phyloP scores from a whole-genome alignment of 2,329 filamentous ascomycete species.

The Thermoascus crustaceus region DNA sequence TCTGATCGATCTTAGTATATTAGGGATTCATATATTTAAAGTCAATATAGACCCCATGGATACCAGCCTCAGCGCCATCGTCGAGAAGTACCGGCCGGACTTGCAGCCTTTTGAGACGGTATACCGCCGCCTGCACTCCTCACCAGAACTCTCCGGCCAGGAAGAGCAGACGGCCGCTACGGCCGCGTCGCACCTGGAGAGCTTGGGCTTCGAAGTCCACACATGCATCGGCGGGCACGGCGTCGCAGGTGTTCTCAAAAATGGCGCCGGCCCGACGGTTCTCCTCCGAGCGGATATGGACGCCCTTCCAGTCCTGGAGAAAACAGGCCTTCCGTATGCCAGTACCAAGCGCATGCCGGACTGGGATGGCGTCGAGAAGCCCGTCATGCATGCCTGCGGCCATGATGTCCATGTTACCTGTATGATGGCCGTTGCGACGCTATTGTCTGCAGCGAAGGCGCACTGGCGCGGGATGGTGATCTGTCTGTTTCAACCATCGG shows the following conservation, averaged over 20 bases:
- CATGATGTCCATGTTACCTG: conserved; percentile 58
- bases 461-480: conserved; percentile 54
- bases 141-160: conserved; percentile 50
- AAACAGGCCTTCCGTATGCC: conserved; percentile 48
- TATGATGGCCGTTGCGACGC: conserved; percentile 48
- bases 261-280: conserved; percentile 48
- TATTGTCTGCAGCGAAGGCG: conserved; percentile 35
- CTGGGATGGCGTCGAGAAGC: conserved; percentile 41
- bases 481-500: conserved; percentile 55
- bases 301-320: conserved; percentile 50
- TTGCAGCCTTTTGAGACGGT: conserved; percentile 40
- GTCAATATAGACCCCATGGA: neutral
- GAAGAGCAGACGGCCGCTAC: conserved; percentile 45
- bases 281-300: conserved; percentile 57
- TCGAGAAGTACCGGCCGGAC: conserved; percentile 33
- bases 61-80: conserved; percentile 10
- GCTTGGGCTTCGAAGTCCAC: conserved; percentile 38
- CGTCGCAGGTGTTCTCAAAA: conserved; percentile 48
- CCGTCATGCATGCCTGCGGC: conserved; percentile 62
- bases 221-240: conserved; percentile 52
- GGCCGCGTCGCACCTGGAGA: conserved; percentile 35
- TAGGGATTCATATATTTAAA: neutral
- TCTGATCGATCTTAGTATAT: too few relatives aligned
- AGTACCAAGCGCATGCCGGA: conserved; percentile 40
- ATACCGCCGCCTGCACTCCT: conserved; percentile 50